Conservation (phyloP, 1,139 yeast species). For the Saccharomycopsis crataegensis region DNA sequence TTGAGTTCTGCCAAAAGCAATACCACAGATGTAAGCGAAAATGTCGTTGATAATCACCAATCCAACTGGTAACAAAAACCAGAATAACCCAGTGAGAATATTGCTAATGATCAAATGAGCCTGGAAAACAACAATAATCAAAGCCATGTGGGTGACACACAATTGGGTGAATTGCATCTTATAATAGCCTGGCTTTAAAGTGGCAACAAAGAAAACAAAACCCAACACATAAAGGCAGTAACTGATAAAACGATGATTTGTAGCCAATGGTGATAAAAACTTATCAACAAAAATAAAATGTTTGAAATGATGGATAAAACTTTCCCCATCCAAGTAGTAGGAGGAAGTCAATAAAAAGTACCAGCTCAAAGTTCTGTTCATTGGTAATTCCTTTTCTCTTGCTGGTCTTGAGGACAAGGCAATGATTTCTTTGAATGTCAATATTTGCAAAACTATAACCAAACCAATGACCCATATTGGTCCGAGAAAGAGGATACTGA, state of each 20-base stretch:
- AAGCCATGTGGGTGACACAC: constrained; percentile 90
- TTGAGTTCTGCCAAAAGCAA: constrained; percentile 90
- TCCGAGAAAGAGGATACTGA: constrained; percentile 73
- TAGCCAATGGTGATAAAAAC: constrained; percentile 37
- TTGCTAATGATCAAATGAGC: constrained; percentile 90
- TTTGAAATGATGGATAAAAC: constrained; percentile 58
- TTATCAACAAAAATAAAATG: constrained; percentile 38
- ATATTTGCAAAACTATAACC: constrained; percentile 66
- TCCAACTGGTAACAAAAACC: constrained; percentile 91
- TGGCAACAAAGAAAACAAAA: constrained; percentile 81
- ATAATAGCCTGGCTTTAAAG: constrained; percentile 82
- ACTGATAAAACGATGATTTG: constrained; percentile 76
- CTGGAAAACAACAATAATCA: constrained; percentile 84
- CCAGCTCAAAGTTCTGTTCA: constrained; percentile 86
- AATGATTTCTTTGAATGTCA: constrained; percentile 88
- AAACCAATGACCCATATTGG: constrained; percentile 72
- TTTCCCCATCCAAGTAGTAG: constrained; percentile 84
- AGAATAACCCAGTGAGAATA: constrained; percentile 81
- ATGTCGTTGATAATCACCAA: constrained; percentile 92
- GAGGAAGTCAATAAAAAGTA: constrained; percentile 73
- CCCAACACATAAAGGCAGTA: constrained; percentile 84
- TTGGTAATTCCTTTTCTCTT: constrained; percentile 72
- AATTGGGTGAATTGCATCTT: constrained; percentile 91
- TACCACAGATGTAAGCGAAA: constrained; percentile 95
- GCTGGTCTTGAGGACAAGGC: constrained; percentile 81